A percentile compares a stretch with the other conserved stretches of the same genome.
These are phyloP conservation scores for Nicotiana knightiana DNA, from an alignment of 257 asterid species.

Conservation along the genomic window DNA sequence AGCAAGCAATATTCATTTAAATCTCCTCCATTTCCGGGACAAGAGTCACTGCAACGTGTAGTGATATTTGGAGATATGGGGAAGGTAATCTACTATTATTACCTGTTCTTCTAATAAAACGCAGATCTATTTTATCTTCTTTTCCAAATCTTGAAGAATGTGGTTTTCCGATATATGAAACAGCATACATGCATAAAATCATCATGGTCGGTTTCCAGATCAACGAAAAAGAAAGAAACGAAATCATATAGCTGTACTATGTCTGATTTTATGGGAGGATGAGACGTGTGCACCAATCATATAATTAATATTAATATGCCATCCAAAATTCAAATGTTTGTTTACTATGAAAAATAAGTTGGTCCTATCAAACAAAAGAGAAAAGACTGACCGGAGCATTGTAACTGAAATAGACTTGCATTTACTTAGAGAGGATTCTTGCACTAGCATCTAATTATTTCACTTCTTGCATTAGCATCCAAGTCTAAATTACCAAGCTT, in stretches of 20 bases:
- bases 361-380: too few species aligned
- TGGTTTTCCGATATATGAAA: not conserved
- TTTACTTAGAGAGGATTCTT: not conserved
- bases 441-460: not conserved
- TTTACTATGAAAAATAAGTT: too few species aligned
- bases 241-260: too few species aligned
- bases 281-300: too few species aligned
- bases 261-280: too few species aligned
- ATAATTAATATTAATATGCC: too few species aligned
- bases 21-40: constrained; percentile 84
- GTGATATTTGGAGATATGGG: constrained; percentile 94
- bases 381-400: too few species aligned
- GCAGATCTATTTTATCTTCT: not conserved
- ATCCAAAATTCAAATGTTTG: too few species aligned
- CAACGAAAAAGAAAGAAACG: too few species aligned
- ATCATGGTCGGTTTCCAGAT: too few species aligned
- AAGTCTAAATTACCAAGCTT: not conserved
- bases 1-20: constrained; percentile 63
- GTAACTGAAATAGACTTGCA: not conserved
- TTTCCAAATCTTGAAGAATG: not conserved
- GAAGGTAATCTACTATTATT: constrained; percentile 41
- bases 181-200: too few species aligned
- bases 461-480: not conserved
- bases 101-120: not conserved
- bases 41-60: constrained; percentile 76